Conservation (phyloP, 148 eudicot species). For the Fagopyrum homotropicum region DNA sequence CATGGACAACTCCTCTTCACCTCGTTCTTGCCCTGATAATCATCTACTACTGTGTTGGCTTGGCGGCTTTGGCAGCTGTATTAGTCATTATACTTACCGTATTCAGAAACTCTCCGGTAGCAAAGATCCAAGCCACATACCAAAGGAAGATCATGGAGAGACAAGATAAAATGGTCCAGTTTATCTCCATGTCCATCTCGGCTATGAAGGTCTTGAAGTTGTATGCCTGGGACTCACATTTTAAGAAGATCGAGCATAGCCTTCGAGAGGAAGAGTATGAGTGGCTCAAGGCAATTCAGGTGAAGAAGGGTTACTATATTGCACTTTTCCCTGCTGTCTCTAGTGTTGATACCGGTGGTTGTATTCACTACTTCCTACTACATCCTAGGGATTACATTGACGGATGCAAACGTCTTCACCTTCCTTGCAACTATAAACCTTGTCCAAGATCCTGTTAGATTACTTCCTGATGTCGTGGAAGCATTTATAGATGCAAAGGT, state of each 20-base stretch:
- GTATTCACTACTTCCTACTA: conserved; percentile 34
- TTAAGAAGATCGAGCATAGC: no score
- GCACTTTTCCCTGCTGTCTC: no score
- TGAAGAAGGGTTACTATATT: no score
- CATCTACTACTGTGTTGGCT: conserved; percentile 14
- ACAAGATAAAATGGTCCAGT: conserved; percentile 43
- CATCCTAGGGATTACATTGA: conserved; percentile 19
- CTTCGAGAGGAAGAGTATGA: no score
- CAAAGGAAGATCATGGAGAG: conserved; percentile 44
- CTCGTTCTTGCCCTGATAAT: conserved; percentile 32
- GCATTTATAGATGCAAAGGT: conserved; percentile 29
- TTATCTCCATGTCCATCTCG: conserved; percentile 29
- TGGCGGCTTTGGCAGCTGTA: conserved; percentile 8
- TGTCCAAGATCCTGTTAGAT: conserved; percentile 34
- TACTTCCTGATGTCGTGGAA: conserved; percentile 29
- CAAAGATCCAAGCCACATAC: conserved; percentile 42
- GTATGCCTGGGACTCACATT: no score
- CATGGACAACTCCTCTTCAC: conserved; percentile 47
- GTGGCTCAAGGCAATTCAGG: no score
- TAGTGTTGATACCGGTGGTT: conserved; percentile 19
- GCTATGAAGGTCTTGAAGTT: no score
- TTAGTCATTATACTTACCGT: conserved; percentile 42
- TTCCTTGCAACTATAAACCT: conserved; percentile 30
- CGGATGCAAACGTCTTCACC: conserved; percentile 26
- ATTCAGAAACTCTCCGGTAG: conserved; percentile 41